Evolutionary conservation across 192 early-diverging fungal species (phyloP).

Genomic region (Podila minutissima): DNA sequence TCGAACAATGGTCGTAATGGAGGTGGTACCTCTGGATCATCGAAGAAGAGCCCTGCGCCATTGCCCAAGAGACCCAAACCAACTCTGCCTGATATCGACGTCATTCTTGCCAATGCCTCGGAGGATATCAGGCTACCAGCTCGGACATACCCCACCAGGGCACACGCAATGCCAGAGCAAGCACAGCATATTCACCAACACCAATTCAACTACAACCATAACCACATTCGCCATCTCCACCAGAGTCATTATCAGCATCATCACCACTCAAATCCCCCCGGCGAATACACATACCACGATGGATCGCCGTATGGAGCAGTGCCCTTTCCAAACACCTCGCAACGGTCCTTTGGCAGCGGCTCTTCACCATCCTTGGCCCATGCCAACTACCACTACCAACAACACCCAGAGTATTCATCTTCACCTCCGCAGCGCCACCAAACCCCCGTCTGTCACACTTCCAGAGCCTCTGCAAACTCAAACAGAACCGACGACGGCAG

Average conservation of each 20-base stretch:
- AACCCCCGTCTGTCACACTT: background rate
- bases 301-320: background rate
- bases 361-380: background rate
- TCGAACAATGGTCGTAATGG: background rate
- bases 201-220: background rate
- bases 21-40: background rate
- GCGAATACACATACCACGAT: conserved; percentile 4
- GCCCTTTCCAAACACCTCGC: background rate
- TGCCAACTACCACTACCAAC: background rate
- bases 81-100: conserved; percentile 20
- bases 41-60: background rate
- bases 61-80: conserved; percentile 7
- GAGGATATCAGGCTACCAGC: conserved; percentile 10
- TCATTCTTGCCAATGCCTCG: conserved; percentile 18
- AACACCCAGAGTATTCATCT: background rate
- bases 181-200: background rate
- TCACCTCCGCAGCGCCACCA: background rate
- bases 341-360: background rate
- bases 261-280: background rate
- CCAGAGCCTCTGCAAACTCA: conserved; percentile 2
- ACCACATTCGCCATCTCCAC: background rate
- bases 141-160: background rate
- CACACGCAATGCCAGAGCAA: background rate
- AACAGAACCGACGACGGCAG: background rate
- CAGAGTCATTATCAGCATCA: background rate